Evolutionary conservation across 1,139 yeast species (phyloP), one percentile per base, ranked within the genome.

Genomic region (Suhomyces guaymorum): DNA sequence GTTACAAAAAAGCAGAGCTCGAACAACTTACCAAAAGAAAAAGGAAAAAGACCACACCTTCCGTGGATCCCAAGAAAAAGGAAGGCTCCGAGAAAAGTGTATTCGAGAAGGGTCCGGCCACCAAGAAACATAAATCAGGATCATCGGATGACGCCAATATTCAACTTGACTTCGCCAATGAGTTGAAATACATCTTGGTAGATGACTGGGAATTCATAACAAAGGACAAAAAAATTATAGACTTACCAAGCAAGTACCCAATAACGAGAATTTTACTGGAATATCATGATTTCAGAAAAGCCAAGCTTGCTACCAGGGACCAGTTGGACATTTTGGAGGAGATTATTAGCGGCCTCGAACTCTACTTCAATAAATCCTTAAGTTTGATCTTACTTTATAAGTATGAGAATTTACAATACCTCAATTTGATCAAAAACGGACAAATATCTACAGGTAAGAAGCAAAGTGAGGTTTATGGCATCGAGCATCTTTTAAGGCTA

Each of bases 141-240:
- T n/a, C n/a, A n/a, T n/a, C n/a, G n/a, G n/a, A n/a, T n/a, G n/a
- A n/a, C n/a, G n/a, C n/a, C n/a, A n/a, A 23, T 9, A 35, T 48
- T 8, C 28, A 35, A 22, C 39, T 48, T 29, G 46, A 42, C 12
- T 44, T 48, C 28, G 37, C 39, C 16, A 44, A 40, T 17, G 35
- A 70, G 26, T 66, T 92, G 41, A 89, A 88, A 56, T 70, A 83
- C 4, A 51, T 81, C 5, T 63, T 92, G 28, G 95, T 90, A 2
- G 90, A 88, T 53, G 97, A 92, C 63, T 92, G 97, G 97, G 96
- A 90, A 57, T 73, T 70, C 47, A 73, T 90, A 31, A 88, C 97
- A 2, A 86, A 86, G 51, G 85, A 86, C 44, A 82, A 82, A 33
- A 79, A 81, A 54, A 56, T 87, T 20, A 74, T 86, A 6, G 61